Evolutionary conservation across 2,329 filamentous ascomycete species (phyloP), one percentile per base, ranked within the genome.

Genomic region (Neofusicoccum sp.): DNA sequence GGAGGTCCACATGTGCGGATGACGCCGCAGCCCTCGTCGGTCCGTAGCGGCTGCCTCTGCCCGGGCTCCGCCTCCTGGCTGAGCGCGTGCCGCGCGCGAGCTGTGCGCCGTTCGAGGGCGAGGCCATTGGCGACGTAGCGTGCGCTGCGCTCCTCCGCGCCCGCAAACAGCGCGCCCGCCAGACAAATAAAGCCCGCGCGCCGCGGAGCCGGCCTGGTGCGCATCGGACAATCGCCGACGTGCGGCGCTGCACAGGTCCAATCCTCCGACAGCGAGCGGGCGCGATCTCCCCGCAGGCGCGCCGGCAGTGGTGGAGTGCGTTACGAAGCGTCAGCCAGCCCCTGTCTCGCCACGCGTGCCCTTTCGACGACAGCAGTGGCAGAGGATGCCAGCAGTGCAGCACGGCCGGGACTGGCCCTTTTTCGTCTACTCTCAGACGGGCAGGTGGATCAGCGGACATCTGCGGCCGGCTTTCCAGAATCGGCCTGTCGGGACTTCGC

Each of bases 381-480:
- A 22, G 22, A 22, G 1, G 22, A 22, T 22, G 22, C 22, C 22
- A 22, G 22, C 22, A 22, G 22, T 22, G 16, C 54, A 44, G 41
- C 8, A 36, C 9, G 54, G 36, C 54, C 54, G 34, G 54, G 54
- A 58, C 22, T 58, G n/a, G n/a, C 34, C 7, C 7, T 14, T n/a
- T n/a, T n/a, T n/a, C 22, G 41, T 34, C 44, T 49, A 39, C 43
- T 60, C 56, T 60, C 12, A 60, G 45, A 60, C 44, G 33, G 56
- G 56, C 43, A 60, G 22, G 56, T 60, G 41, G 56, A 60, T 60
- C 56, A 49, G 44, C 56, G 45, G 41, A 22, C 36, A 6, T 60
- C 56, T 48, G 45, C 56, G 39, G 34, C 22, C n/a, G 33, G n/a
- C 43, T 60, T 60, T 56, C 36, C 56, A 43, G 36, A 49, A 48